These are phyloP conservation scores for Periconia digitata DNA, from an alignment of 2,329 filamentous ascomycete genomes.

Conservation along the genomic window DNA sequence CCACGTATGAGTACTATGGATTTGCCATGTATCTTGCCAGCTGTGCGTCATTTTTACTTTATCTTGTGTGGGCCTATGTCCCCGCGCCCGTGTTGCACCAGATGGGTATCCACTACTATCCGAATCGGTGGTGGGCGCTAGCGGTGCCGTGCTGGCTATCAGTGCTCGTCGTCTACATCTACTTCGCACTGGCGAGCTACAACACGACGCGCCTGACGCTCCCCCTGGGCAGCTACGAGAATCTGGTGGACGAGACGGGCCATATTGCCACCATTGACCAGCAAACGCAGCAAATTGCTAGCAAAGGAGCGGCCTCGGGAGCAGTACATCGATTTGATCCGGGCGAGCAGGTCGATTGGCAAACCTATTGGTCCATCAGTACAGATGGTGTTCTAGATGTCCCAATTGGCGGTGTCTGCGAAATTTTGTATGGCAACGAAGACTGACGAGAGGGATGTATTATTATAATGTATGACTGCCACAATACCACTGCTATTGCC, in stretches of 20 bases:
- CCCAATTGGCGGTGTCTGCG: conserved; percentile 89
- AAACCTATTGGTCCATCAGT: conserved; percentile 81
- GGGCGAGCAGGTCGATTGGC: conserved; percentile 66
- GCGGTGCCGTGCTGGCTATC: conserved; percentile 90
- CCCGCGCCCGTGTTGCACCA: conserved; percentile 90
- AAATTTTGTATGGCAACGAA: conserved; percentile 79
- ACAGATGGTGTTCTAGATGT: conserved; percentile 98
- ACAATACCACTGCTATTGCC: no score
- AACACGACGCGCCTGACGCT: conserved; percentile 89
- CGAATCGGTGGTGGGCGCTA: conserved; percentile 95
- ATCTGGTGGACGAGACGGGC: conserved; percentile 86
- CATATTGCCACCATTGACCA: conserved; percentile 79
- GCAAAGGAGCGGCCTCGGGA: conserved; percentile 20
- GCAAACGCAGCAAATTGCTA: conserved; percentile 60
- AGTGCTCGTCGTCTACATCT: conserved; percentile 87
- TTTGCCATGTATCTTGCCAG: conserved; percentile 95
- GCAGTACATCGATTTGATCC: conserved; percentile 41
- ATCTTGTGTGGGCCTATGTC: conserved; percentile 82
- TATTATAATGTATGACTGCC: neutral
- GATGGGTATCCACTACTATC: conserved; percentile 94
- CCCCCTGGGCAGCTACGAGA: conserved; percentile 77
- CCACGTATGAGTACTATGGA: conserved; percentile 99
- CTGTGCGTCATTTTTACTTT: conserved; percentile 74
- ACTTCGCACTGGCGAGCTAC: conserved; percentile 86
- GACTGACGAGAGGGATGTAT: conserved; percentile 4